phyloP scores from a whole-genome alignment of 306 rosid genomes.

The Cajanus cajan region DNA sequence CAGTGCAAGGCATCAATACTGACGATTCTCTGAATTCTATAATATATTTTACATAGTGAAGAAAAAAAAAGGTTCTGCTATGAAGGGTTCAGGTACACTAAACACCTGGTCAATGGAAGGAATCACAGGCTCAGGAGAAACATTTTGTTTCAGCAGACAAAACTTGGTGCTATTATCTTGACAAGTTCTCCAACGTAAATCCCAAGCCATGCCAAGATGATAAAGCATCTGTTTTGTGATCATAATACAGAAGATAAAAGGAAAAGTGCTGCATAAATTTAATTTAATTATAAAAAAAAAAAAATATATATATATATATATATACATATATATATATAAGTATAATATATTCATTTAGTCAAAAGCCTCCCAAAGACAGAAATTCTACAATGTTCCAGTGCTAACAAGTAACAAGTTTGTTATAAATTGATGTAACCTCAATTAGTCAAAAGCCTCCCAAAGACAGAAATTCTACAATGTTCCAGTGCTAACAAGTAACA shows the following conservation, averaged over 20 bases:
- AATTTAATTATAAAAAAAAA: neutral
- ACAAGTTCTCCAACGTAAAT: conserved; percentile 70
- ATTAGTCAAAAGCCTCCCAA: neutral
- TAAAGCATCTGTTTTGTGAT: conserved; percentile 59
- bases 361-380: neutral
- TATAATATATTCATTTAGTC: neutral
- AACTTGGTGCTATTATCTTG: conserved; percentile 33
- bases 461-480: neutral
- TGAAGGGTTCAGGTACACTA: conserved; percentile 11
- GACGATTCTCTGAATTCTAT: neutral
- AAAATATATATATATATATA: too few species aligned
- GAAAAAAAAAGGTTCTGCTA: neutral
- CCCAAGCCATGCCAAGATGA: conserved; percentile 92
- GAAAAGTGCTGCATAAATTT: neutral
- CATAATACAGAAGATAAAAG: conserved; percentile 20
- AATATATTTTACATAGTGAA: neutral
- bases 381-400: conserved; percentile 4
- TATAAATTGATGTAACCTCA: neutral
- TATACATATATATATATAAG: conserved; percentile 2
- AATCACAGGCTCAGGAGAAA: conserved; percentile 56
- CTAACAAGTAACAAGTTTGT: neutral
- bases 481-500: conserved; percentile 1
- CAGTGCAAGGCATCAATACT: conserved; percentile 20
- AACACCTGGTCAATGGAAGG: conserved; percentile 77
- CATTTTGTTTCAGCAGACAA: conserved; percentile 40